Percentiles rank a stretch among this genome's conserved stretches.
Conservation (phyloP, 352 stramenopile genomes). For the Globisporangium irregulare region DNA sequence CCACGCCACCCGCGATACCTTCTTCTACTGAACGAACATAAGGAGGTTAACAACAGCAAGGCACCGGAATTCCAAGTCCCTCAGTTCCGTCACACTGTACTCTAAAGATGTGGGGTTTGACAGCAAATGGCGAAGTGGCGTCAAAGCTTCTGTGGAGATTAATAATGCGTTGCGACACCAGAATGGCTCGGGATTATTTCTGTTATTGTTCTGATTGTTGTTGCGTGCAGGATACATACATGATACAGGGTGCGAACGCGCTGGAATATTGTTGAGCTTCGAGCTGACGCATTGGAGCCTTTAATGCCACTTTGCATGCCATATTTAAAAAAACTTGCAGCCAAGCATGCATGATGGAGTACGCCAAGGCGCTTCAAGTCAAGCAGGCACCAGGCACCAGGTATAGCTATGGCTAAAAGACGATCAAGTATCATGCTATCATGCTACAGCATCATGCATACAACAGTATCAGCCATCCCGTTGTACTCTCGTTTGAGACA, state of each 20-base stretch:
- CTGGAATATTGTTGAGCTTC: background rate
- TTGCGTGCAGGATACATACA: background rate
- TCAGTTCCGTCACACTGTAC: background rate
- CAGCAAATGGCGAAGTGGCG: background rate
- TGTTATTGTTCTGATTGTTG: background rate
- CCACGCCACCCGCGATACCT: constrained; percentile 67
- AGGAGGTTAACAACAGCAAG: background rate
- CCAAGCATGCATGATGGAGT: background rate
- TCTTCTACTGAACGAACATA: constrained; percentile 47
- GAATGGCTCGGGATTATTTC: background rate
- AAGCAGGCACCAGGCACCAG: too few species aligned
- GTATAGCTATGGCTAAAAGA: background rate
- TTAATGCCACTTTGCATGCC: background rate
- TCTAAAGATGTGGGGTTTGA: background rate
- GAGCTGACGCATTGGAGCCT: background rate
- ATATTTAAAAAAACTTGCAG: background rate
- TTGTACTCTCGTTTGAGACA: background rate
- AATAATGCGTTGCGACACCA: background rate
- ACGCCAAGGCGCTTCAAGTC: too few species aligned
- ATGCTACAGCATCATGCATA: background rate
- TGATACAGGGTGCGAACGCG: background rate
- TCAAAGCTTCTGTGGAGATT: background rate
- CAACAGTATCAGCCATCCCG: background rate
- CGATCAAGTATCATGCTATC: background rate
- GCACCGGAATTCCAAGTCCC: background rate